Conservation (phyloP, 2,329 filamentous ascomycete genomes). For the Colletotrichum tofieldiae region DNA sequence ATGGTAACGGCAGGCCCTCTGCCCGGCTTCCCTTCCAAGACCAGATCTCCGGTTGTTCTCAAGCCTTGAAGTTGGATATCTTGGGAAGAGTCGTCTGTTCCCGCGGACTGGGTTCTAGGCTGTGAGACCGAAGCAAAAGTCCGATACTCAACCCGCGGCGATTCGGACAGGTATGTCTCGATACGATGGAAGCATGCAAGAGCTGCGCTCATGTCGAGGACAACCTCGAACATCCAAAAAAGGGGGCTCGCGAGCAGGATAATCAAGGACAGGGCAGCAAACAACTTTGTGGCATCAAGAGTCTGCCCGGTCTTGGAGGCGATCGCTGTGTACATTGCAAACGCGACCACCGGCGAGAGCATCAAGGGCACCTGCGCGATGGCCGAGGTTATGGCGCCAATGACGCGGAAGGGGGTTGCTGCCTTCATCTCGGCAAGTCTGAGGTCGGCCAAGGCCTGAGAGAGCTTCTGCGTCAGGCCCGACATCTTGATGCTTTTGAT, state of each 20-base stretch:
- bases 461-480: slow-evolving; percentile 61
- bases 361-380: slow-evolving; percentile 51
- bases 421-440: slow-evolving; percentile 45
- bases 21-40: not conserved
- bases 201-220: slow-evolving; percentile 43
- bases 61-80: not conserved
- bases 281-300: slow-evolving; percentile 41
- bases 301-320: slow-evolving; percentile 21
- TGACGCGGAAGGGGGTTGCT: slow-evolving; percentile 50
- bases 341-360: slow-evolving; percentile 40
- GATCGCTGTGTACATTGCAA: slow-evolving; percentile 35
- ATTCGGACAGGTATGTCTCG: slow-evolving; percentile 47
- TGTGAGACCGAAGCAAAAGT: slow-evolving; percentile 2
- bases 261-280: slow-evolving; percentile 46
- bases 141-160: slow-evolving; percentile 49
- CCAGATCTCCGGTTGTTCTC: not conserved
- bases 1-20: slow-evolving; percentile 39
- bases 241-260: slow-evolving; percentile 49
- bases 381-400: slow-evolving; percentile 54
- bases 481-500: slow-evolving; percentile 69
- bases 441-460: slow-evolving; percentile 43
- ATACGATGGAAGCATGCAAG: slow-evolving; percentile 49
- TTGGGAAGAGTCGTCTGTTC: not conserved
- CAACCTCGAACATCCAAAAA: slow-evolving; percentile 55
- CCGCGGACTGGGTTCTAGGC: not conserved